These are phyloP conservation scores for Pyrenochaeta sp. DNA, from an alignment of 2,329 filamentous ascomycete genomes.

Conservation along the genomic window DNA sequence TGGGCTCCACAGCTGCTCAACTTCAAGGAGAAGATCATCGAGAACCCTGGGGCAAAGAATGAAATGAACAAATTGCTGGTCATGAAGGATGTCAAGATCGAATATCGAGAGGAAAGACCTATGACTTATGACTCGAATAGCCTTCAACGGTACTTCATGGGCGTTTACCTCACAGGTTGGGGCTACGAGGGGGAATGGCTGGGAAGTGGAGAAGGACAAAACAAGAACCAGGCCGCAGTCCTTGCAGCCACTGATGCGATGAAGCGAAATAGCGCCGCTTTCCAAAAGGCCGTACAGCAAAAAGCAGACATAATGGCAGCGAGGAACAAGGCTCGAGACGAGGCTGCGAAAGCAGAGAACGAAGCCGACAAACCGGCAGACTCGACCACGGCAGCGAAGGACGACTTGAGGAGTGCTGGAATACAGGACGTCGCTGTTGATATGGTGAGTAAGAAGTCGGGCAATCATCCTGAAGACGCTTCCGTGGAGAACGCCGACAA, in stretches of 20 bases:
- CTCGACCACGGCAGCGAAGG: neutral
- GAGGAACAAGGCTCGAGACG: conserved; percentile 22
- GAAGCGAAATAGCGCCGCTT: conserved; percentile 48
- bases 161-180: conserved; percentile 71
- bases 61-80: conserved; percentile 48
- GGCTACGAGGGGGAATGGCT: conserved; percentile 69
- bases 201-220: conserved; percentile 68
- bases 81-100: conserved; percentile 44
- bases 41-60: conserved; percentile 50
- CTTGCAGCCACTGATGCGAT: conserved; percentile 71
- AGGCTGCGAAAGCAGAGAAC: conserved; percentile 16
- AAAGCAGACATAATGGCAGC: conserved; percentile 30
- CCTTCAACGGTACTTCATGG: conserved; percentile 67
- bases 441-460: conserved; percentile 9
- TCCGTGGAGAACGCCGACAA: conserved; percentile 22
- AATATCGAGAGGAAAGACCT: conserved; percentile 59
- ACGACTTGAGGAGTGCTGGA: conserved; percentile 31
- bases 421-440: neutral
- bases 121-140: conserved; percentile 60
- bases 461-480: conserved; percentile 1
- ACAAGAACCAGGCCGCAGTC: conserved; percentile 73
- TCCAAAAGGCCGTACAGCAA: conserved; percentile 23
- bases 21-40: conserved; percentile 40
- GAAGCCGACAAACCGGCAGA: conserved; percentile 9
- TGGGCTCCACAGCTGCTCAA: conserved; percentile 63